These are phyloP conservation scores for Ceratocystis lukuohia DNA, from an alignment of 2,329 filamentous ascomycete species.

Conservation along the genomic window DNA sequence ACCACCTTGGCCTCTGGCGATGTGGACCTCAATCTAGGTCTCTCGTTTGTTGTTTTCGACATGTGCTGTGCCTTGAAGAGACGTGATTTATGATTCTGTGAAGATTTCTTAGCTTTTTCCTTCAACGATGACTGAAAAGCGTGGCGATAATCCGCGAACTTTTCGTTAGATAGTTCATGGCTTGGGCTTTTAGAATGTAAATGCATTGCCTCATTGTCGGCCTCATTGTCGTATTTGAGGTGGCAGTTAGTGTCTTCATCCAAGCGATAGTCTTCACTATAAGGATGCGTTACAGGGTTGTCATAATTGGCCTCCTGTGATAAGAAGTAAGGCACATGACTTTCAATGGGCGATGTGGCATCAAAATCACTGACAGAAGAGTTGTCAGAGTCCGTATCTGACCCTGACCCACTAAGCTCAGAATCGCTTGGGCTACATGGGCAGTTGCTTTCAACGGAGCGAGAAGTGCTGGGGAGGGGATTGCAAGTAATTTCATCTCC, in stretches of 20 bases:
- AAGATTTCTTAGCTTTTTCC: neutral
- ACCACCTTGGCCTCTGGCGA: neutral
- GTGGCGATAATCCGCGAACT: neutral
- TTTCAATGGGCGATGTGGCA: neutral
- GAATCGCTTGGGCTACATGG: neutral
- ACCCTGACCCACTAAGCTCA: neutral
- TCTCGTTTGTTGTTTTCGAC: neutral
- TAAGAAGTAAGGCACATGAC: neutral
- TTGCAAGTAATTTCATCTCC: neutral
- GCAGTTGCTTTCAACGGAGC: neutral
- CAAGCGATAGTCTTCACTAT: neutral
- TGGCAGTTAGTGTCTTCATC: neutral
- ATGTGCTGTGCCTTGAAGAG: neutral
- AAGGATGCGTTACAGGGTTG: neutral
- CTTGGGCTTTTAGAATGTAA: neutral
- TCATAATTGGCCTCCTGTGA: neutral
- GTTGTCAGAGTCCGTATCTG: neutral
- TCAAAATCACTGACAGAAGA: neutral
- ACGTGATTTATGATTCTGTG: neutral
- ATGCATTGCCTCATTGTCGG: neutral
- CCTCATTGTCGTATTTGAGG: neutral
- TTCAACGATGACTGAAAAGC: neutral
- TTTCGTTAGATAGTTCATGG: neutral
- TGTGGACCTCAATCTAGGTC: neutral
- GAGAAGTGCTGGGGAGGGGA: neutral